Percentiles rank a stretch among this genome's conserved stretches.
These are phyloP conservation scores for Daucus carota DNA, from an alignment of 129 eudicot genomes.

Conservation along the genomic window DH1_v3.0 NC_030384.2:46049001-46049500, in stretches of 20 bases:
- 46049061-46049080: slow-evolving; percentile 21
- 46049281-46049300: background rate
- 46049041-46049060: background rate
- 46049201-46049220: background rate
- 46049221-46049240: background rate
- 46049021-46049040: slow-evolving; percentile 6
- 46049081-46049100: slow-evolving; percentile 54
- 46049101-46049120: slow-evolving; percentile 72
- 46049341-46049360: background rate
- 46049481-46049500: slow-evolving; percentile 53
- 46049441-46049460: slow-evolving; percentile 77
- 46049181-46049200: background rate
- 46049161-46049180: slow-evolving; percentile 58
- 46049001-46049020: background rate
- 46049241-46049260: background rate
- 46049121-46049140: slow-evolving; percentile 76
- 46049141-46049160: slow-evolving; percentile 62
- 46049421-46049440: slow-evolving; percentile 79
- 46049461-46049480: slow-evolving; percentile 47
- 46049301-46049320: background rate
- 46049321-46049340: background rate
- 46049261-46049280: background rate
- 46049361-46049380: slow-evolving; percentile 5
- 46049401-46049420: slow-evolving; percentile 58
- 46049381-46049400: slow-evolving; percentile 7